phyloP scores from a whole-genome alignment of 345 rosid species.

The Excoecaria cochinchinensis region DNA sequence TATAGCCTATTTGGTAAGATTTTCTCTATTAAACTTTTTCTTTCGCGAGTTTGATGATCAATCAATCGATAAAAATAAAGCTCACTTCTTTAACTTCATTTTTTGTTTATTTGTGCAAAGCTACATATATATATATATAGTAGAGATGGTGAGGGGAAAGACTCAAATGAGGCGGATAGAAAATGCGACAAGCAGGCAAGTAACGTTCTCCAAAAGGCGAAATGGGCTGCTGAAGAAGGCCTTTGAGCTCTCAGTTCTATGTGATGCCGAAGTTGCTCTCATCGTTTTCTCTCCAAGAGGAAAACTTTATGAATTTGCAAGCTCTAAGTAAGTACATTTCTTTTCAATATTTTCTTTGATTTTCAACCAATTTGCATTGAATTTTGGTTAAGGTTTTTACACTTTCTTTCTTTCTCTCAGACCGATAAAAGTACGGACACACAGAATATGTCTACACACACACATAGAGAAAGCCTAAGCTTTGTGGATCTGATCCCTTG shows the following conservation, averaged over 20 bases:
- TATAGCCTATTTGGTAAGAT: not conserved
- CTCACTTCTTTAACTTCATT: not conserved
- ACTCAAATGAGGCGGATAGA: slow-evolving; percentile 51
- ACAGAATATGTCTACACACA: too few species aligned
- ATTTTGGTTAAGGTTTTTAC: too few species aligned
- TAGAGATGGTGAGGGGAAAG: slow-evolving; percentile 50
- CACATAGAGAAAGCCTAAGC: too few species aligned
- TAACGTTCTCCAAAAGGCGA: slow-evolving; percentile 42
- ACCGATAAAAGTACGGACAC: too few species aligned
- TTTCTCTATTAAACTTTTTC: too few species aligned
- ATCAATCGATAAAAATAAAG: too few species aligned
- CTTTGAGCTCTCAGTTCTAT: slow-evolving; percentile 34
- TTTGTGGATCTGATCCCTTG: too few species aligned
- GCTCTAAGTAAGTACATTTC: slow-evolving; percentile 23
- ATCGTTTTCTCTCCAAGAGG: slow-evolving; percentile 46
- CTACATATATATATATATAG: not conserved
- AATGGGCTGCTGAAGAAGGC: slow-evolving; percentile 38
- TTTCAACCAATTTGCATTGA: too few species aligned
- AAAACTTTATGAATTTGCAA: slow-evolving; percentile 45
- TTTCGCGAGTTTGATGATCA: too few species aligned
- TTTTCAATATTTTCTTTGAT: too few species aligned
- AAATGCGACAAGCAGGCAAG: slow-evolving; percentile 50
- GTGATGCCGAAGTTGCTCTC: slow-evolving; percentile 41
- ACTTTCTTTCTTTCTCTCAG: too few species aligned
- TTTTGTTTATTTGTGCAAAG: not conserved